Evolutionary conservation across 345 rosid species (phyloP), one percentile per base, ranked within the genome.

Genomic region (Lepidium sativum): DNA sequence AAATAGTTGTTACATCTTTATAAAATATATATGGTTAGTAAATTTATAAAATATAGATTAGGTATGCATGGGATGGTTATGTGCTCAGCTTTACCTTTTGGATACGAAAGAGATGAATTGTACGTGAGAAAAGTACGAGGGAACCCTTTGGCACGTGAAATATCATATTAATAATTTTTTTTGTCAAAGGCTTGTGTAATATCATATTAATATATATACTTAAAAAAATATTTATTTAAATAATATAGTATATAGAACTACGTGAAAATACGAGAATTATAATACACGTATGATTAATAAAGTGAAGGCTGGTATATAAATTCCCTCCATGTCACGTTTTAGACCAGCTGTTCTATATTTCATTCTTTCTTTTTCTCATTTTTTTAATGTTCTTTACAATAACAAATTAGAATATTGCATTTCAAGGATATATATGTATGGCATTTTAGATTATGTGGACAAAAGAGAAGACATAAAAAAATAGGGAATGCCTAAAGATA

Each of bases 61-160:
- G 63, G 18, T 37, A 40, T 47, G 56, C 50, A 70, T 54, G 54
- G 57, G 15, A 35, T 54, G 9, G 49, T 62, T 54, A 53, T 63
- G 75, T 63, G n/a, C 65, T 65, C 65, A 58, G 44, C 76, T 65
- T 72, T 72, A 34, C 60, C 44, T 65, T 71, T 71, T 56, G 47
- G 48, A 57, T 71, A 71, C 60, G 76, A 71, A 65, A 65, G 61
- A 65, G 61, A 58, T 72, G 54, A 65, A 49, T 47, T 47, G 31
- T 70, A 63, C 44, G 31, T 32, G 53, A 63, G 41, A 4, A 54
- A 63, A 44, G 64, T 31, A 54, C 10, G n/a, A 62, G 34, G 42
- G 63, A 61, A 38, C 41, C 42, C 64, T 9, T 63, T 54, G 75
- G 58, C 75, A 70, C 63, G 75, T 65, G 65, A 48, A 57, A 41